Percentiles rank a stretch among this genome's conserved stretches.
Conservation (phyloP, 768 basidiomycete species). For the Gloeopeniophorella convolvens region DNA sequence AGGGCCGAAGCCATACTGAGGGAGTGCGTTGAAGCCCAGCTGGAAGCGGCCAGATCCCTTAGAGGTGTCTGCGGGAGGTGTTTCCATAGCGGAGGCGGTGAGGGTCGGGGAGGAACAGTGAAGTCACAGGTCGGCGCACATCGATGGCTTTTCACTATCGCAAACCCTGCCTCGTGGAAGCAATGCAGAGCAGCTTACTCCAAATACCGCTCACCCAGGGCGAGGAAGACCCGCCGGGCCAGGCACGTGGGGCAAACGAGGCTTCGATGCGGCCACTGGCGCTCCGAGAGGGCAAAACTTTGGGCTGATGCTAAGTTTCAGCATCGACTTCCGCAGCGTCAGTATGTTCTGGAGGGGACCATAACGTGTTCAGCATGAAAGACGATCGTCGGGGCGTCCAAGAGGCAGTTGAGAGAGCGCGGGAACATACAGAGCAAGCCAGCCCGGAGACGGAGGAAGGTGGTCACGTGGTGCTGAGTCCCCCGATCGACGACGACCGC, state of each 20-base stretch:
- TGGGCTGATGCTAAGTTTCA: background rate
- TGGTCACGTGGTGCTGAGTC: slow-evolving; percentile 1
- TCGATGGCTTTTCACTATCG: slow-evolving; percentile 21
- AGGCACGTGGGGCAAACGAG: slow-evolving; percentile 15
- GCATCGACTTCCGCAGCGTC: background rate
- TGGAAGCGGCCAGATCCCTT: slow-evolving; percentile 21
- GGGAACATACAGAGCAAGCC: too few species aligned
- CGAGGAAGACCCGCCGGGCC: background rate
- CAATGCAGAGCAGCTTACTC: slow-evolving; percentile 10
- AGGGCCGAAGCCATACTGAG: slow-evolving; percentile 68
- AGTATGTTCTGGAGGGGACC: too few species aligned
- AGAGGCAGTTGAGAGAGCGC: too few species aligned
- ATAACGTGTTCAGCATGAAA: too few species aligned
- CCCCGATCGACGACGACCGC: background rate
- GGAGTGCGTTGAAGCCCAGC: slow-evolving; percentile 34
- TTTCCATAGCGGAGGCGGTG: slow-evolving; percentile 11
- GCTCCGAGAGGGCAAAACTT: slow-evolving; percentile 3
- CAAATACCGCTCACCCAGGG: background rate
- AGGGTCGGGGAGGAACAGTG: slow-evolving; percentile 17
- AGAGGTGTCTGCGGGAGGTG: slow-evolving; percentile 15
- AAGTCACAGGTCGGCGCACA: slow-evolving; percentile 5
- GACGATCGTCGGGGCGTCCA: too few species aligned
- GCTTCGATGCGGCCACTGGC: slow-evolving; percentile 3
- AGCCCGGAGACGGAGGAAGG: background rate
- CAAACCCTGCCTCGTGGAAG: slow-evolving; percentile 16